phyloP scores from a whole-genome alignment of 129 eudicot species.

The Cynara cardunculus region DNA sequence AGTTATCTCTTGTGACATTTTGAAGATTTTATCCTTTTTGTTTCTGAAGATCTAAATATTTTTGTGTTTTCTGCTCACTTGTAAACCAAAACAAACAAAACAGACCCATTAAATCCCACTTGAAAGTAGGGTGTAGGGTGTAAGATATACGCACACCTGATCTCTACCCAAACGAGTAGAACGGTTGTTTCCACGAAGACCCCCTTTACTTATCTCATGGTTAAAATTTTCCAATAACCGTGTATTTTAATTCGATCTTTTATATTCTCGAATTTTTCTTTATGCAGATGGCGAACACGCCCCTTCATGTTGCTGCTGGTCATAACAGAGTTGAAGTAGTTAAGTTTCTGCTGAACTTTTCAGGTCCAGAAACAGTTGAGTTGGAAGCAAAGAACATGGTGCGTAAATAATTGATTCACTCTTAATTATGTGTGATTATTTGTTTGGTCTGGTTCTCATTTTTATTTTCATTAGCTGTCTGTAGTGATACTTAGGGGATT shows the following conservation, averaged over 20 bases:
- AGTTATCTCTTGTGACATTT: not conserved
- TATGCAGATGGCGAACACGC: conserved; percentile 92
- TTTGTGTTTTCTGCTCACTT: not conserved
- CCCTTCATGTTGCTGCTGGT: conserved; percentile 94
- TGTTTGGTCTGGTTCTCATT: not conserved
- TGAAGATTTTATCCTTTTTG: not conserved
- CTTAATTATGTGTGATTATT: not conserved
- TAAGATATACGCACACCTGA: too few relatives aligned
- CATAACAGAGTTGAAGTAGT: conserved; percentile 77
- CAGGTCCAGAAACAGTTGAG: conserved; percentile 72
- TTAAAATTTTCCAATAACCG: not conserved
- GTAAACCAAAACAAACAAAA: too few relatives aligned
- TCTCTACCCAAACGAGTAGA: not conserved
- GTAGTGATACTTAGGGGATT: not conserved
- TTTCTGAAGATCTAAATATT: not conserved
- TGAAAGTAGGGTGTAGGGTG: too few relatives aligned
- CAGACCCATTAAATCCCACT: not conserved
- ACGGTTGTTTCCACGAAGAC: not conserved
- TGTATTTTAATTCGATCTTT: not conserved
- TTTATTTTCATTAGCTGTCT: not conserved
- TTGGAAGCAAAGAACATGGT: conserved; percentile 98
- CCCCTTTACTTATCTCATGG: not conserved
- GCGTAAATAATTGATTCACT: conserved; percentile 5
- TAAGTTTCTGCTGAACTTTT: conserved; percentile 61
- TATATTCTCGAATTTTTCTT: conserved; percentile 11